Evolutionary conservation across 495 filamentous ascomycete species (phyloP).

Genomic region (Penicillium taxi): DNA sequence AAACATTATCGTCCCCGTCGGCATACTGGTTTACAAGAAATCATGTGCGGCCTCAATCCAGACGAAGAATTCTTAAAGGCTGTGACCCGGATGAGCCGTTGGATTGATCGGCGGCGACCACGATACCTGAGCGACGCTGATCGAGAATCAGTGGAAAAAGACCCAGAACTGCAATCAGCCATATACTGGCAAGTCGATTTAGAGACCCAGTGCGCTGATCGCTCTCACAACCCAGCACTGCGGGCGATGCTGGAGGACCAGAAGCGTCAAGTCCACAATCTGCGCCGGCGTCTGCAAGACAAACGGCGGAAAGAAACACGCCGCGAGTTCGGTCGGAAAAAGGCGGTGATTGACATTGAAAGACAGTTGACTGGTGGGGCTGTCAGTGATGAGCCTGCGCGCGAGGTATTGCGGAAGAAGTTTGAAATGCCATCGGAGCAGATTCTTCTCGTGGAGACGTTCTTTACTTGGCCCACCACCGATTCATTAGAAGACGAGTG

Average conservation of each 20-base stretch:
- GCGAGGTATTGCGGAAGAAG: conserved; percentile 13
- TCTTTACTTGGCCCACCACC: conserved; percentile 23
- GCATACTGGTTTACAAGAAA: conserved; percentile 14
- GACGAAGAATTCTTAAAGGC: conserved; percentile 16
- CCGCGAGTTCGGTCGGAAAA: conserved; percentile 11
- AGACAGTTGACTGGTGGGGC: conserved; percentile 14
- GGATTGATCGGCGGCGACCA: conserved; percentile 20
- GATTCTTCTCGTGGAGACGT: conserved; percentile 20
- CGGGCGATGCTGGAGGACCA: conserved; percentile 8
- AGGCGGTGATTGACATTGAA: conserved; percentile 22
- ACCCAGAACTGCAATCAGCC: conserved; percentile 6
- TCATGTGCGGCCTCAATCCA: conserved; percentile 19
- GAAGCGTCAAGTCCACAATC: conserved; percentile 12
- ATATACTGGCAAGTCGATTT: conserved; percentile 6
- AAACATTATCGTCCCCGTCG: conserved; percentile 21
- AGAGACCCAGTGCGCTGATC: conserved; percentile 4
- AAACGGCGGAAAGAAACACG: conserved; percentile 13
- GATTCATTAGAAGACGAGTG: conserved; percentile 18
- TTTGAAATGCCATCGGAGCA: conserved; percentile 13
- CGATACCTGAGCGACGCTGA: conserved; percentile 10
- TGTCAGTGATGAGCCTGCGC: conserved; percentile 12
- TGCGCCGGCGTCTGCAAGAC: conserved; percentile 9
- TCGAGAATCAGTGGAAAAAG: conserved; percentile 3
- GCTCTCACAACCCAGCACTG: conserved; percentile 8
- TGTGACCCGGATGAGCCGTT: conserved; percentile 19